Evolutionary conservation across 1,284 basidiomycete species (phyloP), one percentile per base, ranked within the genome.

Genomic region (Gomphus bonarii): DNA sequence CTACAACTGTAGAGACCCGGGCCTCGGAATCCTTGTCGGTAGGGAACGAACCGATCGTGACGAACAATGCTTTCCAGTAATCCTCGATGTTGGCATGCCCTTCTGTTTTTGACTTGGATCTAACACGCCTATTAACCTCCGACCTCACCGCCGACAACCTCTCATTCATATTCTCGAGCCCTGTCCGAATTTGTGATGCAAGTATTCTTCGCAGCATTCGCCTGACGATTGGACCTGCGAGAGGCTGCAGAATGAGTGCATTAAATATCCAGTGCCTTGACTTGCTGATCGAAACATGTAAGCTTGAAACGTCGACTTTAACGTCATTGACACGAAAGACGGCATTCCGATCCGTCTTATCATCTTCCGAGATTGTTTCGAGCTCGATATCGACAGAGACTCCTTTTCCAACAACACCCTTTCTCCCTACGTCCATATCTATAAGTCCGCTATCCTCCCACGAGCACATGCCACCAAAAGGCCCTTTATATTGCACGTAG

Each of bases 241-340:
- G 66, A 0, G 75, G 77, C 59, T 77, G 73, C n/a, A 78, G 58
- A 9, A 77, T 55, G n/a, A 74, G 56, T 40, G 70, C 72, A 63
- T 79, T 79, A 35, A 79, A 58, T 46, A 79, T 67, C 74, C 74
- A 78, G 58, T 80, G 77, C 54, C 68, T 68, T 59, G 72, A 77
- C 48, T 70, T 61, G 22, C 69, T 64, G 57, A 79, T 66, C 35
- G 62, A 62, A 57, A 79, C 68, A 10, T 61, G 61, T 8, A 78
- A 66, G 1, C 74, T 74, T 1, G 69, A 69, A 33, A 77, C 51
- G 18, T 66, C 62, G 1, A 72, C 67, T 31, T 65, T 62, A 9
- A 77, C 73, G 55, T 71, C 67, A 31, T 68, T 54, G 22, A 78
- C 72, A n/a, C 60, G 61, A 69, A 78, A 77, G 1, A 75, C 64